Evolutionary conservation across 2,329 filamentous ascomycete genomes (phyloP).

Genomic region (Lasiodiplodia sp.): DNA sequence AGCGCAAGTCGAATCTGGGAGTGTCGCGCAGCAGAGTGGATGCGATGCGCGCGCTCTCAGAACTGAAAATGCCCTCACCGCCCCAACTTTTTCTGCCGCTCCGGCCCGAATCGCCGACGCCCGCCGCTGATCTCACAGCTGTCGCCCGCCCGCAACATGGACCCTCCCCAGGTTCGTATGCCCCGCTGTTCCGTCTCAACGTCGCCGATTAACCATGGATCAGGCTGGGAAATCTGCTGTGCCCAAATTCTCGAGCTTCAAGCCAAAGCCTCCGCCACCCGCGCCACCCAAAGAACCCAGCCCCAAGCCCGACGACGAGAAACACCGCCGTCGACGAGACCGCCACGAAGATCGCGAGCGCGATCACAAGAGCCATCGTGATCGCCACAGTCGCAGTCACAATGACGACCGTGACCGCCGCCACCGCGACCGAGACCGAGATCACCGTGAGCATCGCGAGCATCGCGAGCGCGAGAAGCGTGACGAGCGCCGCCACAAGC

Average conservation of each 20-base stretch:
- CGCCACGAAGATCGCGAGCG: neutral
- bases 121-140: slow-evolving; percentile 21
- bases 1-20: slow-evolving; percentile 30
- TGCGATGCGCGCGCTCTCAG: slow-evolving; percentile 19
- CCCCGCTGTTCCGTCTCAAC: neutral
- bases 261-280: slow-evolving; percentile 49
- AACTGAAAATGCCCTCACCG: slow-evolving; percentile 22
- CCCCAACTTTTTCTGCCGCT: slow-evolving; percentile 28
- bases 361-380: neutral
- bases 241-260: slow-evolving; percentile 80
- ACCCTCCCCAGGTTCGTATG: slow-evolving; percentile 22
- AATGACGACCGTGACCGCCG: neutral
- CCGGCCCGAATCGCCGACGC: slow-evolving; percentile 19
- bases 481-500: slow-evolving; percentile 1
- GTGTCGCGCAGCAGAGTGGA: slow-evolving; percentile 11
- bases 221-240: slow-evolving; percentile 46
- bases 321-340: neutral
- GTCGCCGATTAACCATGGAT: slow-evolving; percentile 24
- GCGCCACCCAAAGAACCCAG: slow-evolving; percentile 23
- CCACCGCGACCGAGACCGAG: slow-evolving; percentile 17
- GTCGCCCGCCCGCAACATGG: neutral
- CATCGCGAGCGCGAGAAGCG: neutral
- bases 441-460: neutral
- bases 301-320: neutral
- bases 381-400: slow-evolving; percentile 1